Evolutionary conservation across 2,329 filamentous ascomycete species (phyloP).

Genomic region (Pestalotiopsis sp.): DNA sequence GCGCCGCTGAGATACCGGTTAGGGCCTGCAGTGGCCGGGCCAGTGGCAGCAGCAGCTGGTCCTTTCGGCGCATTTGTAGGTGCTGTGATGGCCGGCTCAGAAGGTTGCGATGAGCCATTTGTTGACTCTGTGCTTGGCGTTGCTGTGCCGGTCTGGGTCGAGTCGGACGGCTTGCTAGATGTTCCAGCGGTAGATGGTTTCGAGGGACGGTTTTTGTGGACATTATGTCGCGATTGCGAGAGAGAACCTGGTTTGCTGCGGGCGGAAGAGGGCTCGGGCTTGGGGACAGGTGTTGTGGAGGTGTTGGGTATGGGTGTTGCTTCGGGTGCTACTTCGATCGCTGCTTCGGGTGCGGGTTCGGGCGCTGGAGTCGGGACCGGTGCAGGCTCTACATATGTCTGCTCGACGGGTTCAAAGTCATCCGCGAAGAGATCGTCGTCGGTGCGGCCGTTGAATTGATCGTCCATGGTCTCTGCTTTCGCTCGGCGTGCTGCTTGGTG

Average conservation of each 20-base stretch:
- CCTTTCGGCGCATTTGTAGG: conserved; percentile 11
- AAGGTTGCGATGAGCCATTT: conserved; percentile 11
- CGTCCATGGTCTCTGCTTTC: conserved; percentile 48
- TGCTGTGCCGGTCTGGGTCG: conserved; percentile 14
- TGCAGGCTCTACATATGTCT: conserved; percentile 23
- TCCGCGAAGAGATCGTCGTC: conserved; percentile 66
- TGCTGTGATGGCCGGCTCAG: conserved; percentile 15
- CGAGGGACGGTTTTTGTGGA: conserved; percentile 14
- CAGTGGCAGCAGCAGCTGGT: conserved; percentile 20
- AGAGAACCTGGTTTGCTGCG: conserved; percentile 10
- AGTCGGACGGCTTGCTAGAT: conserved; percentile 8
- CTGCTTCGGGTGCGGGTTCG: conserved; percentile 16
- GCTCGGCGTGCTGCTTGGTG: background rate
- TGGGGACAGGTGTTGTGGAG: conserved; percentile 13
- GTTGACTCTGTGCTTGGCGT: background rate
- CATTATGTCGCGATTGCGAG: conserved; percentile 15
- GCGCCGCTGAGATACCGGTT: conserved; percentile 56
- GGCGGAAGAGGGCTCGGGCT: conserved; percentile 2
- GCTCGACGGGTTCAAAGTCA: conserved; percentile 60
- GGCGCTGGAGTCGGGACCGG: conserved; percentile 4
- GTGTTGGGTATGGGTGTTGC: background rate
- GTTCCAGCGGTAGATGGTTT: background rate
- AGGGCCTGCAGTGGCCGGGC: conserved; percentile 36
- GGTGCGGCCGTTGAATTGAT: conserved; percentile 62
- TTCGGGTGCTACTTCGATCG: background rate